A percentile compares a stretch with the other conserved stretches of the same genome.
phyloP scores from a whole-genome alignment of 305 asterid genomes.

The Rubia tinctorum region DNA sequence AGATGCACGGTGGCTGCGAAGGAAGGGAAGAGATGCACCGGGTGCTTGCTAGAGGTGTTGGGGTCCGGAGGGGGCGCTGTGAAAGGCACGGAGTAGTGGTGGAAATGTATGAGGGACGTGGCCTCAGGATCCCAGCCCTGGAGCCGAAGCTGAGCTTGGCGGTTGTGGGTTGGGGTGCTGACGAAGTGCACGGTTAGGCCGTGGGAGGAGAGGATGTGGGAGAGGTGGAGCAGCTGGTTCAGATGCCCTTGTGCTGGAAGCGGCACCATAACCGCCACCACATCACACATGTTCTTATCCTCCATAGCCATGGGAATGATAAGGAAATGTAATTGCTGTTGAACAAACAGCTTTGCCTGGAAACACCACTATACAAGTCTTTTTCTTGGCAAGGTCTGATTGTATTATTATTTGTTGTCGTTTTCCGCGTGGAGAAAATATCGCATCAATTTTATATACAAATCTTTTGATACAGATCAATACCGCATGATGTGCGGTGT shows the following conservation, averaged over 20 bases:
- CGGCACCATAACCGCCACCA: neutral
- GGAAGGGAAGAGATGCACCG: neutral
- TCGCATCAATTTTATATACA: no score
- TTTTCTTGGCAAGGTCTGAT: no score
- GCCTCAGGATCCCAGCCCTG: neutral
- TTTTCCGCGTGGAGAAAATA: no score
- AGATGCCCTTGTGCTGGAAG: neutral
- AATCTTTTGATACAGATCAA: no score
- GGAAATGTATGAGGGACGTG: neutral
- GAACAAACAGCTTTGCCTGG: no score
- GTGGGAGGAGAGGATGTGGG: neutral
- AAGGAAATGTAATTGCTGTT: no score
- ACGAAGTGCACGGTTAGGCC: neutral
- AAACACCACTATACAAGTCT: no score
- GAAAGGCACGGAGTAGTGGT: neutral
- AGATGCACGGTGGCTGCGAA: neutral
- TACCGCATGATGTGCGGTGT: no score
- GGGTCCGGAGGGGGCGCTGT: neutral
- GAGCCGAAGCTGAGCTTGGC: neutral
- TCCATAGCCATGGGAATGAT: conserved; percentile 34
- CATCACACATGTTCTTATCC: neutral
- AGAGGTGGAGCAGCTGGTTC: neutral
- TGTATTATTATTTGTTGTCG: no score
- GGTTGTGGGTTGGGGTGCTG: neutral
- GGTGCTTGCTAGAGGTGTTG: neutral